phyloP scores from a whole-genome alignment of 2,329 filamentous ascomycete species.

The Fragosphaeria purpurea region DNA sequence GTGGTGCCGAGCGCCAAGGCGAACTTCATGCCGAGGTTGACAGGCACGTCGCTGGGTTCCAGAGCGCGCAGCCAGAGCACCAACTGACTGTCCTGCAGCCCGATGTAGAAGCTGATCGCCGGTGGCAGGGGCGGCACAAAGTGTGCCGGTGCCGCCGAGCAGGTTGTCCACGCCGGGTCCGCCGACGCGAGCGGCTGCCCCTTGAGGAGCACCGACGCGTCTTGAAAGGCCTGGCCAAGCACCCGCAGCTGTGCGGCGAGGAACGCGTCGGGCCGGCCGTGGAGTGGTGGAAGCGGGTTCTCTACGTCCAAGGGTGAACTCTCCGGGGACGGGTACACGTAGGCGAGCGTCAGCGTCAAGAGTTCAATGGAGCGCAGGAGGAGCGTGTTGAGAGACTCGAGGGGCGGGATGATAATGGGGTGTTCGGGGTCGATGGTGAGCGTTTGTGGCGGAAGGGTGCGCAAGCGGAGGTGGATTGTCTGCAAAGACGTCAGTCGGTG shows the following conservation, averaged over 20 bases:
- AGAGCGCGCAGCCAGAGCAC: conserved; percentile 61
- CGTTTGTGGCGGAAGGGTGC: conserved; percentile 49
- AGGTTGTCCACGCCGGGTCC: conserved; percentile 34
- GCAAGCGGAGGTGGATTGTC: conserved; percentile 69
- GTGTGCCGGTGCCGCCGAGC: conserved; percentile 33
- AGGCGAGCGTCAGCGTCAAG: conserved; percentile 66
- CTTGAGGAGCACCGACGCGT: conserved; percentile 44
- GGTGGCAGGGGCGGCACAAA: conserved; percentile 42
- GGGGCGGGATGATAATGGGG: conserved; percentile 54
- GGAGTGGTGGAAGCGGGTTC: background rate
- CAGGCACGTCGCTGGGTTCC: conserved; percentile 53
- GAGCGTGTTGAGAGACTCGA: conserved; percentile 62
- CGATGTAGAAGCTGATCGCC: conserved; percentile 64
- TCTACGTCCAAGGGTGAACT: background rate
- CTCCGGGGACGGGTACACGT: conserved; percentile 19
- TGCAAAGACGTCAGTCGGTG: conserved; percentile 20
- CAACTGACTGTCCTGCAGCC: conserved; percentile 59
- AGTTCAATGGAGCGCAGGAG: conserved; percentile 79
- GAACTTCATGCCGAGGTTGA: conserved; percentile 55
- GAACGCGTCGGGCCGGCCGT: conserved; percentile 21
- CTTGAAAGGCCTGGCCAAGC: conserved; percentile 42
- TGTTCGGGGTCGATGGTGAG: conserved; percentile 37
- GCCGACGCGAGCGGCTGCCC: conserved; percentile 34
- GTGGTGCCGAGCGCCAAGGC: conserved; percentile 59
- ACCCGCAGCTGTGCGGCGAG: conserved; percentile 46